Evolutionary conservation across 2,329 filamentous ascomycete species (phyloP).

Genomic region (Conoideocrella luteorostrata): DNA sequence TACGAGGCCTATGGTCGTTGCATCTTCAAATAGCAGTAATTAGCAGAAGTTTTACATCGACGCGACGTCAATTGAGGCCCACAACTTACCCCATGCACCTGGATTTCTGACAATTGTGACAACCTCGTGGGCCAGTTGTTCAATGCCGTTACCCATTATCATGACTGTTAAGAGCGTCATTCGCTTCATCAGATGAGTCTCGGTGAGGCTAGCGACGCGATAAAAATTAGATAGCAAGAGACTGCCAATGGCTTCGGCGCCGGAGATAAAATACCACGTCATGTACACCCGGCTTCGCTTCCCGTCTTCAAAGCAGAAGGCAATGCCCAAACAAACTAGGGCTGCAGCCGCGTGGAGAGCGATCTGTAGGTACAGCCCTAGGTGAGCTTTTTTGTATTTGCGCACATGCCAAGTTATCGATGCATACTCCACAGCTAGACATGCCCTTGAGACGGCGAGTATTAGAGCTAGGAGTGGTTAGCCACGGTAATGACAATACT

Average conservation of each 20-base stretch:
- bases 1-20: conserved; percentile 34
- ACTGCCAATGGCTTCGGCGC: conserved; percentile 45
- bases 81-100: conserved; percentile 33
- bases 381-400: conserved; percentile 29
- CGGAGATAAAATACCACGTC: conserved; percentile 48
- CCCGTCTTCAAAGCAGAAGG: conserved; percentile 29
- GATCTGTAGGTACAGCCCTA: conserved; percentile 30
- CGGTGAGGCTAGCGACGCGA: conserved; percentile 52
- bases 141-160: conserved; percentile 60
- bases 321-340: conserved; percentile 34
- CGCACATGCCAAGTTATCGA: conserved; percentile 38
- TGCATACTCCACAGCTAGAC: conserved; percentile 47
- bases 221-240: conserved; percentile 48
- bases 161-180: conserved; percentile 60
- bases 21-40: too few species aligned
- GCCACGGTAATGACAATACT: too few species aligned
- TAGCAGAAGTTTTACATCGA: too few species aligned
- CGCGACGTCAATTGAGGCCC: neutral
- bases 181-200: conserved; percentile 57
- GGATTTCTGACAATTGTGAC: conserved; percentile 40
- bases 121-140: conserved; percentile 47
- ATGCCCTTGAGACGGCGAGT: conserved; percentile 45
- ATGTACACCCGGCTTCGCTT: conserved; percentile 29
- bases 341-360: conserved; percentile 27
- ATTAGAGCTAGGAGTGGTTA: conserved; percentile 36